These are phyloP conservation scores for Cyclospora cayetanensis DNA, from an alignment of 169 alveolate genomes.

Conservation along the genomic window DNA sequence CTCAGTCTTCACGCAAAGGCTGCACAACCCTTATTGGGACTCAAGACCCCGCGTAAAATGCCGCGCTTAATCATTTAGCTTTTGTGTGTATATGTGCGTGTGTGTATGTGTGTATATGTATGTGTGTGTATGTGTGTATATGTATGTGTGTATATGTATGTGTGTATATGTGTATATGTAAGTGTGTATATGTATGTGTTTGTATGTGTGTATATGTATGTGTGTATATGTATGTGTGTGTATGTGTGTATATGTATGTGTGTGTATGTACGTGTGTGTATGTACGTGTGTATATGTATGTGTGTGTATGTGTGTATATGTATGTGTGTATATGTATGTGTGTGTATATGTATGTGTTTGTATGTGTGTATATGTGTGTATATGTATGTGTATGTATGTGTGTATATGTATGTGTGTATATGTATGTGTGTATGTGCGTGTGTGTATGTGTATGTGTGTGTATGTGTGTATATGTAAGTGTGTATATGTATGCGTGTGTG, in stretches of 20 bases:
- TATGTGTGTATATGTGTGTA: too few species aligned
- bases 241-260: background rate
- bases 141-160: background rate
- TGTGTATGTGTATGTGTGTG: background rate
- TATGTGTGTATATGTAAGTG: too few species aligned
- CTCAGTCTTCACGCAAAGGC: too few species aligned
- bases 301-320: background rate
- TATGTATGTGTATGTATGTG: background rate
- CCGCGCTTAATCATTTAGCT: background rate
- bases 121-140: background rate
- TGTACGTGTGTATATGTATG: background rate
- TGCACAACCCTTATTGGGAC: too few species aligned
- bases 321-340: background rate
- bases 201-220: too few species aligned
- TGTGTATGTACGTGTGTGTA: background rate
- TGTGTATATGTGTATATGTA: too few species aligned
- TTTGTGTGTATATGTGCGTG: background rate
- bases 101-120: background rate
- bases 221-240: background rate
- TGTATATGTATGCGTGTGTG: background rate
- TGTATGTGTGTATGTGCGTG: too few species aligned
- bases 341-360: too few species aligned
- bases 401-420: background rate
- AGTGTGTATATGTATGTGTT: too few species aligned
- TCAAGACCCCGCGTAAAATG: background rate